Evolutionary conservation across 2,329 filamentous ascomycete species (phyloP).

Genomic region (Juglanconis sp.): DNA sequence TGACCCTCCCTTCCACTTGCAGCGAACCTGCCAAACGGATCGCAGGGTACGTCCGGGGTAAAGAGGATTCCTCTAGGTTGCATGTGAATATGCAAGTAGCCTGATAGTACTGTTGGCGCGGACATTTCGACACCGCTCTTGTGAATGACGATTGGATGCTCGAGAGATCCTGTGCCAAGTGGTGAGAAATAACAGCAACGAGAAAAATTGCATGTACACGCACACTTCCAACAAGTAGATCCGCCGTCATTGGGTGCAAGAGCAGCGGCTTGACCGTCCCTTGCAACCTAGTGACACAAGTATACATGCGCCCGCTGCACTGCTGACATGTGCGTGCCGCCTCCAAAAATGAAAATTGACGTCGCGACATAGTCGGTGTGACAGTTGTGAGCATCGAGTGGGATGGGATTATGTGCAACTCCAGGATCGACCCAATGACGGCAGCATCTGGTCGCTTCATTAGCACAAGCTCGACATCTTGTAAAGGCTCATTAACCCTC

Average conservation of each 20-base stretch:
- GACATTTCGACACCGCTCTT: not conserved
- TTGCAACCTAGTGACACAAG: not conserved
- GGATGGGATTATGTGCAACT: not conserved
- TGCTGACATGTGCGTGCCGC: constrained; percentile 1
- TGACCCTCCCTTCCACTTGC: too few species aligned
- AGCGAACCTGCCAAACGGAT: too few species aligned
- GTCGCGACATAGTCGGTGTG: constrained; percentile 9
- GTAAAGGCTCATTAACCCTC: not conserved
- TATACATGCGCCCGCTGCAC: not conserved
- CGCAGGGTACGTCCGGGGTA: too few species aligned
- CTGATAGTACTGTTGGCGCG: not conserved
- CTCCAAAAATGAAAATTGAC: not conserved
- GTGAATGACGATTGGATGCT: not conserved
- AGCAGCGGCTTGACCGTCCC: not conserved
- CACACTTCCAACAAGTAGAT: not conserved
- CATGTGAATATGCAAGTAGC: not conserved
- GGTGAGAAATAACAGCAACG: too few species aligned
- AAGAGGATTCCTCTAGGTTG: too few species aligned
- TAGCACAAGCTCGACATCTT: not conserved
- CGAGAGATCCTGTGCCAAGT: not conserved
- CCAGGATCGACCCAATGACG: not conserved
- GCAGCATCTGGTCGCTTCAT: not conserved
- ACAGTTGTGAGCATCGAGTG: not conserved
- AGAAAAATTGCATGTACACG: too few species aligned
- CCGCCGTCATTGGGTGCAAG: not conserved